Evolutionary conservation across 306 rosid genomes (phyloP), one percentile per base, ranked within the genome.

Genomic region (Lablab purpureus): DNA sequence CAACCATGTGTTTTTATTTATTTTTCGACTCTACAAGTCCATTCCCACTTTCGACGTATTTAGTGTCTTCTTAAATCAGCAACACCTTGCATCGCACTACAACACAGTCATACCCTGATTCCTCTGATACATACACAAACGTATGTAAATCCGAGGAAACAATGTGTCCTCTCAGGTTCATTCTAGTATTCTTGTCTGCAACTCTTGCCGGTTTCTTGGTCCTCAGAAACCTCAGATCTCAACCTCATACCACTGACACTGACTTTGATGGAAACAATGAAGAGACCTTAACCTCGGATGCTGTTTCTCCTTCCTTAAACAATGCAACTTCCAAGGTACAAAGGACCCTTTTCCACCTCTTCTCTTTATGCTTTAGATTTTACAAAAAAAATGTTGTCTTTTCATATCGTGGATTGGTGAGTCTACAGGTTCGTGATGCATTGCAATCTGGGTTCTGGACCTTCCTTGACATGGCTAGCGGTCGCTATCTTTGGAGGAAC

Each of bases 191-290:
- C 85, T 91, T 94, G 73, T 92, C 97, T 5, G 98, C 98, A 74
- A 94, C 97, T 58, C 92, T 94, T 10, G 97, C 98, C 79, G 97
- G 98, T 21, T 90, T 90, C 90, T 89, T 92, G 30, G 86, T 94
- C 66, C 80, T 94, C 90, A 81, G 97, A 23, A 94, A 87, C 85
- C 85, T 94, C 90, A 87, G 90, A 81, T 90, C 89, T 60, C 82
- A 84, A 15, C 84, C 86, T 10, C 63, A 58, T 3, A 12, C 17
- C 36, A 58, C 65, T 58, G 19, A 25, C 67, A 11, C 58, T 15
- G 73, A 78, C 30, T 34, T 56, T 15, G 82, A 74, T 0, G 6
- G 14, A 9, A 30, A 36, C 14, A 2, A n/a, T 51, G 6, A 27
- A 6, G 34, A 65, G 15, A 36, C 59, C 59, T 27, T 8, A 52